A percentile compares a stretch with the other conserved stretches of the same genome.
phyloP scores from a whole-genome alignment of 1,284 basidiomycete genomes.

The Cryptococcus amylolentus region DNA sequence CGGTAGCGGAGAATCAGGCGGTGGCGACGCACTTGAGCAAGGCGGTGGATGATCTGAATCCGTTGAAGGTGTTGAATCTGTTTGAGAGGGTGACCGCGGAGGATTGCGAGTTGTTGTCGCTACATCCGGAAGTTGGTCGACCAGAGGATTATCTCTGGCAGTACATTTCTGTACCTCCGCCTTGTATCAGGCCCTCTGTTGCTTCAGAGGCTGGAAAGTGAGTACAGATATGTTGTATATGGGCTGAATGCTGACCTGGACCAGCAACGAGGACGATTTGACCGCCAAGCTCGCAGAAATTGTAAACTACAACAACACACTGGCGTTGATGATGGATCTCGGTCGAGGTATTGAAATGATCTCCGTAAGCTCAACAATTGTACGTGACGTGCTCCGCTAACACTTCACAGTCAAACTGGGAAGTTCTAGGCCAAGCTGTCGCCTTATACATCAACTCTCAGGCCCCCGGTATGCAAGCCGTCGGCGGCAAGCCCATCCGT shows the following conservation, averaged over 20 bases:
- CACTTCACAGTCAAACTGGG: constrained; percentile 76
- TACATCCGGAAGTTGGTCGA: constrained; percentile 82
- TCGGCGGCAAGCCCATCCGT: constrained; percentile 79
- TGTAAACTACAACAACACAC: constrained; percentile 88
- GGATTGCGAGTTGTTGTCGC: constrained; percentile 92
- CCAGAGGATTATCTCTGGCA: constrained; percentile 99
- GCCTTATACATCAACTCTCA: constrained; percentile 99
- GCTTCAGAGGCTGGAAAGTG: constrained; percentile 84
- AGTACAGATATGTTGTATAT: constrained; percentile 11
- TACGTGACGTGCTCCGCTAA: not conserved
- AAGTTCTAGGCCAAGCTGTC: constrained; percentile 88
- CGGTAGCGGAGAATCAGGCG: constrained; percentile 83
- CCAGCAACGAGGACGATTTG: constrained; percentile 96
- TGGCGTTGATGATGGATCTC: constrained; percentile 84
- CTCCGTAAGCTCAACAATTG: constrained; percentile 60
- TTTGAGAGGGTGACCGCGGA: constrained; percentile 92
- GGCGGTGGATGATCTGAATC: constrained; percentile 91
- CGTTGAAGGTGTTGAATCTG: constrained; percentile 86
- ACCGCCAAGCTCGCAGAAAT: constrained; percentile 98
- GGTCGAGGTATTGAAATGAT: constrained; percentile 83
- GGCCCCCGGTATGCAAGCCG: constrained; percentile 82
- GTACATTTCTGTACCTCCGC: constrained; percentile 96
- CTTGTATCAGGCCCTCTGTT: constrained; percentile 95
- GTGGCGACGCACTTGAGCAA: constrained; percentile 81
- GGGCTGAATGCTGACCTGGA: not conserved